A percentile compares a stretch with the other conserved stretches of the same genome.
Evolutionary conservation across 176 grass and related monocot genomes (phyloP).

Genomic region (Thalia dealbata): DNA sequence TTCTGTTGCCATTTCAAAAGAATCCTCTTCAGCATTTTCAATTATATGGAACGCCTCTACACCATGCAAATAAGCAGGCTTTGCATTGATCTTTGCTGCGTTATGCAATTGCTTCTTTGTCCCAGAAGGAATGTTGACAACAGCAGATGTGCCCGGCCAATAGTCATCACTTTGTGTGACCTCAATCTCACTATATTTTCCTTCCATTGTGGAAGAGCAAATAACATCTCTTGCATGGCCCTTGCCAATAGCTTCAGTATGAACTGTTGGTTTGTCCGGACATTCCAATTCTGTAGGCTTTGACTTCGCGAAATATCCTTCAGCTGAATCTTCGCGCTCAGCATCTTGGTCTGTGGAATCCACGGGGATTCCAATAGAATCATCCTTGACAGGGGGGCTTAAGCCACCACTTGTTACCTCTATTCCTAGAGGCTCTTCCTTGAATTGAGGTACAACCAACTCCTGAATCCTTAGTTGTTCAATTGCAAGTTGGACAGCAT

Average conservation of each 20-base stretch:
- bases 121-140: background rate
- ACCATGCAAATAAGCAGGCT: background rate
- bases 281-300: background rate
- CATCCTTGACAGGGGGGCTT: background rate
- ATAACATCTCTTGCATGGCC: background rate
- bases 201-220: background rate
- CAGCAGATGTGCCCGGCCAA: background rate
- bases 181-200: background rate
- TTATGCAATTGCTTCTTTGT: background rate
- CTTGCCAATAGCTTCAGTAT: constrained; percentile 3
- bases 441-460: background rate
- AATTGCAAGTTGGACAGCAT: constrained; percentile 29
- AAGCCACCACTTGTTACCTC: background rate
- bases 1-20: background rate
- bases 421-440: constrained; percentile 5
- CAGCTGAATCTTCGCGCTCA: background rate
- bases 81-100: background rate
- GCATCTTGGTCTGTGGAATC: background rate
- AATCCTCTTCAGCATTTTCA: background rate
- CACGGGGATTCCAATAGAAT: background rate
- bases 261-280: background rate
- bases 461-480: constrained; percentile 12
- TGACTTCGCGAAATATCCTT: background rate
- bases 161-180: background rate
- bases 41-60: background rate